Conservation (phyloP, 371 early-diverging fungal species). For the Lichtheimia hyalospora region DNA sequence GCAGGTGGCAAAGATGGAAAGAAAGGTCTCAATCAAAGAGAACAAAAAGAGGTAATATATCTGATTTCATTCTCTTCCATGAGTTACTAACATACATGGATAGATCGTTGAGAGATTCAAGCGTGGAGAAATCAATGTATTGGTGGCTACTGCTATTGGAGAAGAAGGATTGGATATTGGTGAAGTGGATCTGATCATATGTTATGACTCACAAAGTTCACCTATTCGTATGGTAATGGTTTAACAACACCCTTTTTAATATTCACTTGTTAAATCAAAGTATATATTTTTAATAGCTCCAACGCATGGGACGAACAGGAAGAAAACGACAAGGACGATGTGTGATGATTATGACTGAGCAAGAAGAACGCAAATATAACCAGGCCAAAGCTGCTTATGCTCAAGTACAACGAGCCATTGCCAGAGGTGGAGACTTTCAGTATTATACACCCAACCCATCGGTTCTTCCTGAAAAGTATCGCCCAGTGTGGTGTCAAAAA, state of each 20-base stretch:
- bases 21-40: conserved; percentile 81
- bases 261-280: neutral
- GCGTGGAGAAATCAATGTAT: conserved; percentile 73
- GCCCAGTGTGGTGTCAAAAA: conserved; percentile 43
- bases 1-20: conserved; percentile 53
- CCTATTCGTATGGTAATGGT: conserved; percentile 75
- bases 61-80: neutral
- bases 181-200: conserved; percentile 92
- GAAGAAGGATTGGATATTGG: conserved; percentile 98
- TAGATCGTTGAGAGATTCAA: conserved; percentile 54
- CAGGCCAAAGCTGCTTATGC: conserved; percentile 63
- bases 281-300: conserved; percentile 57
- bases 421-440: conserved; percentile 13
- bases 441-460: conserved; percentile 29
- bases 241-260: neutral
- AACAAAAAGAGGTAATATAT: conserved; percentile 71
- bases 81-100: neutral
- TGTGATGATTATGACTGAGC: conserved; percentile 76
- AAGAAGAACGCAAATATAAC: conserved; percentile 73
- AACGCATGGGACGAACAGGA: conserved; percentile 95
- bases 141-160: conserved; percentile 92
- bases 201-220: conserved; percentile 85
- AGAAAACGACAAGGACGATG: conserved; percentile 86
- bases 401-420: conserved; percentile 54
- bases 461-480: conserved; percentile 48